Base-by-base conservation (phyloP, 495 filamentous ascomycete genomes). In the Glarea lozoyensis region DNA sequence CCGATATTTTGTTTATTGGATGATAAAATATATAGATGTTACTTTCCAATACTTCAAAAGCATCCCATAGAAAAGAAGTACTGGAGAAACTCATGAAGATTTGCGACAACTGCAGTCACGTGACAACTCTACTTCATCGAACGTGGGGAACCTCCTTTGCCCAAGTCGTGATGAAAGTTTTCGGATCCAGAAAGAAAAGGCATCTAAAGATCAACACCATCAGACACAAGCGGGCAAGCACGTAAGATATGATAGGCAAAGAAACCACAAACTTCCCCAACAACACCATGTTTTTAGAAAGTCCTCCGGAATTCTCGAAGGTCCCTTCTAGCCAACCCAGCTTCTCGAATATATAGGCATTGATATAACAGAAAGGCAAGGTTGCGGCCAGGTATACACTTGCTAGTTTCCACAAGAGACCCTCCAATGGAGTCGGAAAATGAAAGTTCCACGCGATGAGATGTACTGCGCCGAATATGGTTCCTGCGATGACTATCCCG, bases 391-490 rank as follows among this genome's bases (percentile, higher is more conserved):
- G 24, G 19, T 31, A 25, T 27, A 53, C 15, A 25, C 40, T 48
- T 17, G 46, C 40, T n/a, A 48, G 29, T 36, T 59, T 45, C 65
- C 64, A 67, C 10, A 67, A 40, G 0, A 59, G 20, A 19, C 40
- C 40, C 29, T 68, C 64, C 10, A 40, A 33, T 13, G n/a, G n/a
- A 2, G 55, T 62, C 1, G 61, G 64, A 21, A 68, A 66, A 9
- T 54, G 44, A 33, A 63, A 65, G 39, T 66, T 52, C 61, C 65
- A 68, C 7, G 51, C 62, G 9, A 53, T 49, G n/a, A 62, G 27
- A 42, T 68, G 63, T 1, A 66, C 45, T 19, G 50, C 54, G 32
- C 60, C 64, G 38, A 65, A 66, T 2, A 34, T 33, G 22, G 19
- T 42, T 12, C 30, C 23, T 13, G 41, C 21, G 2, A 20, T 1